These are phyloP conservation scores for Aspergillus neoniger DNA, from an alignment of 2,329 filamentous ascomycete species.

Conservation along the genomic window DNA sequence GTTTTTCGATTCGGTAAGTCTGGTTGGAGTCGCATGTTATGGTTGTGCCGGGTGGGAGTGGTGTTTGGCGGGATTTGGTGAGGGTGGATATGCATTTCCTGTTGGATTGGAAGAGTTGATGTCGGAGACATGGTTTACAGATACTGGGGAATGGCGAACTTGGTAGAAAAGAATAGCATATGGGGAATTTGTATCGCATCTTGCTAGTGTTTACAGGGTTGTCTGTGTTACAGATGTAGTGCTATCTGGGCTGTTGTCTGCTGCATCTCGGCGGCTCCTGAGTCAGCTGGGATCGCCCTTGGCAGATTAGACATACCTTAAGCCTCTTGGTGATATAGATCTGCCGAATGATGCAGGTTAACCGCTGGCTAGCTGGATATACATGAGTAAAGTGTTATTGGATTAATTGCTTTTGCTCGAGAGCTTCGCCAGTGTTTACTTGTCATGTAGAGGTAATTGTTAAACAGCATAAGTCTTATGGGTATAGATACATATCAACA, in stretches of 20 bases:
- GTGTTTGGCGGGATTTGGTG: not conserved
- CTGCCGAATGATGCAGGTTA: too few species aligned
- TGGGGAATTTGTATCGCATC: too few species aligned
- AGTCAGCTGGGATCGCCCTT: not conserved
- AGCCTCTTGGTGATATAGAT: too few species aligned
- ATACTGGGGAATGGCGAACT: too few species aligned
- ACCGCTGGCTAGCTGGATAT: too few species aligned
- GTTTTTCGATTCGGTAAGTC: slow-evolving; percentile 7
- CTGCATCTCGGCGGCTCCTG: not conserved
- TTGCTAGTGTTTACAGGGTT: too few species aligned
- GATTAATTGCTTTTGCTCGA: too few species aligned
- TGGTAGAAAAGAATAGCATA: not conserved
- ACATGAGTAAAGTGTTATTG: too few species aligned
- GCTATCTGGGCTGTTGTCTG: not conserved
- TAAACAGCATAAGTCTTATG: not conserved
- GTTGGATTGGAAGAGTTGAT: not conserved
- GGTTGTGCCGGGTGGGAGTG: not conserved
- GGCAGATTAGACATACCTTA: not conserved
- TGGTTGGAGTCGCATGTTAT: slow-evolving; percentile 7
- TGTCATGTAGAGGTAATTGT: too few species aligned
- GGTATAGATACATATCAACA: not conserved
- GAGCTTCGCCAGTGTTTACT: too few species aligned
- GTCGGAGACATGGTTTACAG: not conserved
- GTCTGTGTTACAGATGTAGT: too few species aligned
- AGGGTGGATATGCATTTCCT: not conserved